These are phyloP conservation scores for Articulospora tetracladia DNA, from an alignment of 495 filamentous ascomycete species.

Conservation along the genomic window DNA sequence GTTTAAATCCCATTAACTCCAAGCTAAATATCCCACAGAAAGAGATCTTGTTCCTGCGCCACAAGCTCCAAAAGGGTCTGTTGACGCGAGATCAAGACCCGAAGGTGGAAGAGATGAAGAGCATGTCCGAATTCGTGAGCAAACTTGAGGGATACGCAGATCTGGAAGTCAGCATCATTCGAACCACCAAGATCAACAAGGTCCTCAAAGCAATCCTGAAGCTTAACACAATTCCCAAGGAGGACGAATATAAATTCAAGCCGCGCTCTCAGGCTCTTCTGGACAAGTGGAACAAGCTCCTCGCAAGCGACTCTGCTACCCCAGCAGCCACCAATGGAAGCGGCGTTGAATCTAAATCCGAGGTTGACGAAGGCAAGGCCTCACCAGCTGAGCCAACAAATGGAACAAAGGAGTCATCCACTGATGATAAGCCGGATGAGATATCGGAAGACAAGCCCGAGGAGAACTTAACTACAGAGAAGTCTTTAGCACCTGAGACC, in stretches of 20 bases:
- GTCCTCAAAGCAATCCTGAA: slow-evolving; percentile 89
- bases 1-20: not conserved
- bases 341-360: slow-evolving; percentile 45
- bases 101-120: slow-evolving; percentile 82
- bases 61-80: slow-evolving; percentile 89
- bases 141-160: slow-evolving; percentile 77
- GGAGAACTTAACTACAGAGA: slow-evolving; percentile 4
- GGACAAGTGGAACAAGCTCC: slow-evolving; percentile 75
- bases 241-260: slow-evolving; percentile 83
- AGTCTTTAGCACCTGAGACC: slow-evolving; percentile 32
- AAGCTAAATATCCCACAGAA: slow-evolving; percentile 36
- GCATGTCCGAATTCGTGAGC: slow-evolving; percentile 73
- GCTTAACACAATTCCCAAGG: slow-evolving; percentile 72
- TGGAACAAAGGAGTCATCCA: slow-evolving; percentile 27
- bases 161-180: slow-evolving; percentile 81
- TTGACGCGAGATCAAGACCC: slow-evolving; percentile 75
- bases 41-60: slow-evolving; percentile 77
- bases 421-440: slow-evolving; percentile 16
- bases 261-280: slow-evolving; percentile 68
- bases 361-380: slow-evolving; percentile 31
- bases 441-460: slow-evolving; percentile 30
- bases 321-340: slow-evolving; percentile 29
- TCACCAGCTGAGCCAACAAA: slow-evolving; percentile 30
- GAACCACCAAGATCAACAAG: slow-evolving; percentile 88
- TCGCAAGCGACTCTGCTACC: slow-evolving; percentile 53